A percentile compares a stretch with the other conserved stretches of the same genome.
Conservation (phyloP, 352 stramenopile genomes). For the Phytophthora kernoviae region DNA sequence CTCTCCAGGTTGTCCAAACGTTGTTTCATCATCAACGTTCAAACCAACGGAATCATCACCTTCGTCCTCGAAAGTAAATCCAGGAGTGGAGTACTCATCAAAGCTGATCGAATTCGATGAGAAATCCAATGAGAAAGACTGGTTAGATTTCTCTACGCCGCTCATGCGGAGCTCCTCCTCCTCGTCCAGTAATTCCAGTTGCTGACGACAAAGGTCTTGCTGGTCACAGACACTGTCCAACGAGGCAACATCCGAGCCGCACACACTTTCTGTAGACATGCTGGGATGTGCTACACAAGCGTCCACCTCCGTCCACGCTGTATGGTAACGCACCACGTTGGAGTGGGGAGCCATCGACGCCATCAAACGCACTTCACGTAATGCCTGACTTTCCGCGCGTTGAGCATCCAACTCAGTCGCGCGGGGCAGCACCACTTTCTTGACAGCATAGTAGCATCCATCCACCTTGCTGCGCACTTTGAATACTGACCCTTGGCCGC, state of each 20-base stretch:
- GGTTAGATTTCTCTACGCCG: slow-evolving; percentile 26
- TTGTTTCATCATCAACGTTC: slow-evolving; percentile 30
- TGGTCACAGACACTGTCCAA: slow-evolving; percentile 22
- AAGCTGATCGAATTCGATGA: slow-evolving; percentile 56
- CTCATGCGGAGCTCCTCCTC: slow-evolving; percentile 29
- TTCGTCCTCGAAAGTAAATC: slow-evolving; percentile 66
- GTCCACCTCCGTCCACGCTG: slow-evolving; percentile 75
- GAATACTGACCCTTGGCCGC: slow-evolving; percentile 75
- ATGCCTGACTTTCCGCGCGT: slow-evolving; percentile 54
- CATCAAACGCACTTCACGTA: slow-evolving; percentile 83
- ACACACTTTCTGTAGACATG: slow-evolving; percentile 37
- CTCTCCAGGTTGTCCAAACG: slow-evolving; percentile 26
- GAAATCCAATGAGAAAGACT: slow-evolving; percentile 63
- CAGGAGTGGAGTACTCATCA: slow-evolving; percentile 59
- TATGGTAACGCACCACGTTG: slow-evolving; percentile 86
- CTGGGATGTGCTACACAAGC: slow-evolving; percentile 27
- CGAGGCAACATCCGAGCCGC: slow-evolving; percentile 42
- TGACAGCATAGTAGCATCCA: slow-evolving; percentile 76
- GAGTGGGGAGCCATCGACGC: slow-evolving; percentile 64
- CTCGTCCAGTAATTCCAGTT: slow-evolving; percentile 37
- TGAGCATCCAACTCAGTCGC: slow-evolving; percentile 44
- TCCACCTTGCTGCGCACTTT: slow-evolving; percentile 80
- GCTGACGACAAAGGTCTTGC: slow-evolving; percentile 29
- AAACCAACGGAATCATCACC: slow-evolving; percentile 44
- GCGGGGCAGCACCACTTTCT: slow-evolving; percentile 67